Conservation (phyloP, 192 early-diverging fungal genomes). For the Tieghemiomyces parasiticus region DNA sequence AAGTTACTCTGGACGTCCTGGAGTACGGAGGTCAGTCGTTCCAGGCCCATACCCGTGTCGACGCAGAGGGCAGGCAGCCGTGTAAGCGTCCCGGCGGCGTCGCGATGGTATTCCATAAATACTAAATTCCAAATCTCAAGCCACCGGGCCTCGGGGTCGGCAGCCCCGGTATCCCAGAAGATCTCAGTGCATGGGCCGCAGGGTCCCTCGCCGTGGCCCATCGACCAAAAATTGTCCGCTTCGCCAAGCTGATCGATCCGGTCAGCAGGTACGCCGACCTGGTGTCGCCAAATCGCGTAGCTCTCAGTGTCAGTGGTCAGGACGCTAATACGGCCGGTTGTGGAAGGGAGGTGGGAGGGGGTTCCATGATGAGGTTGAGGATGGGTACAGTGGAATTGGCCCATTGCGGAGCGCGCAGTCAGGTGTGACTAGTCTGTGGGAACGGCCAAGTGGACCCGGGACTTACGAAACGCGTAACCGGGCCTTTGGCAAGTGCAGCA, state of each 20-base stretch:
- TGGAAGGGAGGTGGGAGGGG: no score
- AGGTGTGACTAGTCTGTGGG: no score
- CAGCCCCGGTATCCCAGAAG: constrained; percentile 39
- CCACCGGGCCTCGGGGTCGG: constrained; percentile 31
- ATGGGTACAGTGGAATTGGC: no score
- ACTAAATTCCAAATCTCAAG: constrained; percentile 51
- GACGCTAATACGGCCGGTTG: no score
- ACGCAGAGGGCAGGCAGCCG: constrained; percentile 34
- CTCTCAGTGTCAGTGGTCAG: constrained; percentile 36
- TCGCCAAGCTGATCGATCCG: constrained; percentile 30
- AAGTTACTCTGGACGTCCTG: constrained; percentile 35
- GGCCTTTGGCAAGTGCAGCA: constrained; percentile 30
- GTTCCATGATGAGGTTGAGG: no score
- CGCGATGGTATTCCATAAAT: constrained; percentile 37
- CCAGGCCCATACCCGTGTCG: constrained; percentile 47
- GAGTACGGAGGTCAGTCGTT: constrained; percentile 33
- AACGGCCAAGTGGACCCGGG: no score
- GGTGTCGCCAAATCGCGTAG: constrained; percentile 36
- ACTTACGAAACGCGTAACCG: constrained; percentile 41
- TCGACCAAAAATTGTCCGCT: constrained; percentile 46
- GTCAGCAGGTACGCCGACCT: constrained; percentile 30
- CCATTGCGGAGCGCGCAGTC: no score
- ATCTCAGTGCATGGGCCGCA: constrained; percentile 49
- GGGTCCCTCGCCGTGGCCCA: constrained; percentile 46
- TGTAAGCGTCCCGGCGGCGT: constrained; percentile 25